phyloP scores from a whole-genome alignment of 2,329 filamentous ascomycete genomes.

The Endoconidiophora laricicola region DNA sequence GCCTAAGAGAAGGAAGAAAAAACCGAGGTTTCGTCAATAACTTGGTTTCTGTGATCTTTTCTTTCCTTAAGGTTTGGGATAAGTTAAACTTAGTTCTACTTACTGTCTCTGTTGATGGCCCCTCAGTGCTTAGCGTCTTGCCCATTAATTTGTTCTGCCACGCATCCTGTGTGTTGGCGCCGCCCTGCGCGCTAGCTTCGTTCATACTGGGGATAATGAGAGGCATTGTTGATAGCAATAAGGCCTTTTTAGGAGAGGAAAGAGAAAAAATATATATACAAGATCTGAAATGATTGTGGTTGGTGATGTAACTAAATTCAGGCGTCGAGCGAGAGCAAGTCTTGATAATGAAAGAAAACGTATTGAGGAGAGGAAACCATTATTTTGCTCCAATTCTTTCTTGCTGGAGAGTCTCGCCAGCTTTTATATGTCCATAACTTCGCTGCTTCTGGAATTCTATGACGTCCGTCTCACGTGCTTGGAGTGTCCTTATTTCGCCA shows the following conservation, averaged over 20 bases:
- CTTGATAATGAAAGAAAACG: not conserved
- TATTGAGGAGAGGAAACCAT: not conserved
- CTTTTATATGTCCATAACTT: not conserved
- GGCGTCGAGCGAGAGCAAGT: not conserved
- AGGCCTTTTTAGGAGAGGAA: not conserved
- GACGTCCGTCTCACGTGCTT: conserved; percentile 5
- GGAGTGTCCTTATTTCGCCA: not conserved
- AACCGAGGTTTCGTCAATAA: not conserved
- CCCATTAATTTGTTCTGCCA: conserved; percentile 47
- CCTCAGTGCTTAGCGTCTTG: conserved; percentile 39
- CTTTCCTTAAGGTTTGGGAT: not conserved
- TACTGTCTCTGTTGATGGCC: conserved; percentile 33
- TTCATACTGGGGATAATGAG: conserved; percentile 45
- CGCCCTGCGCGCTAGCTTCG: conserved; percentile 18
- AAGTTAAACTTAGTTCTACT: conserved; percentile 13
- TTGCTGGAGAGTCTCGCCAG: too few species aligned
- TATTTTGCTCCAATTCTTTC: too few species aligned
- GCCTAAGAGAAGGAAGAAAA: conserved; percentile 23
- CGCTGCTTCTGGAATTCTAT: conserved; percentile 3
- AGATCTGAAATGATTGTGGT: too few species aligned
- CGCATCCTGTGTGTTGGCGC: conserved; percentile 32
- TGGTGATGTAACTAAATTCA: too few species aligned
- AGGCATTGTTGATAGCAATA: conserved; percentile 34
- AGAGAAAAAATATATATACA: not conserved
- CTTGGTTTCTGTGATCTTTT: conserved; percentile 1